Evolutionary conservation across 2,329 filamentous ascomycete species (phyloP).

Genomic region (Colletotrichum camelliae): DNA sequence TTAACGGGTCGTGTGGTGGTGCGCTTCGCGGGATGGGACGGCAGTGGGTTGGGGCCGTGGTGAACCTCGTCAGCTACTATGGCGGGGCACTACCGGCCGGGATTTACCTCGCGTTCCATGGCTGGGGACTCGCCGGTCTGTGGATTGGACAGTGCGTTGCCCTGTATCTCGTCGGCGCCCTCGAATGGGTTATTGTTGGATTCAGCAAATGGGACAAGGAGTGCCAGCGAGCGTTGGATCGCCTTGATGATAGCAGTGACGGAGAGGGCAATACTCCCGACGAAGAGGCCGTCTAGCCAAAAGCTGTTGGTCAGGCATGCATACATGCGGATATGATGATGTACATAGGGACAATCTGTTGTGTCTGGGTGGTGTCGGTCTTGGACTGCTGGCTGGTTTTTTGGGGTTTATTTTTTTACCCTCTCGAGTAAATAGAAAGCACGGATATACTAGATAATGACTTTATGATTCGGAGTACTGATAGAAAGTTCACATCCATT

Average conservation of each 20-base stretch:
- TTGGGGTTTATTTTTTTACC: background rate
- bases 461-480: background rate
- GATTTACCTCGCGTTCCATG: conserved; percentile 84
- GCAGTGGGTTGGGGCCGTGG: conserved; percentile 82
- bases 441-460: background rate
- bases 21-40: conserved; percentile 82
- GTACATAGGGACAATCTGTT: background rate
- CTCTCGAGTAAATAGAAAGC: background rate
- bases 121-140: conserved; percentile 80
- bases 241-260: conserved; percentile 61
- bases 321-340: background rate
- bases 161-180: conserved; percentile 76
- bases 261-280: background rate
- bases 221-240: conserved; percentile 72
- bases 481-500: background rate
- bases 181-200: conserved; percentile 82
- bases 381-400: background rate
- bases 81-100: conserved; percentile 80
- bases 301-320: background rate
- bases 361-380: background rate
- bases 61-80: conserved; percentile 87
- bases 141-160: conserved; percentile 87
- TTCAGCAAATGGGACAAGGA: conserved; percentile 79
- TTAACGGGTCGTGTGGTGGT: conserved; percentile 86
- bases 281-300: background rate